A percentile compares a stretch with the other conserved stretches of the same genome.
These are phyloP conservation scores for Alnus rubra DNA, from an alignment of 306 rosid species.

Conservation along the genomic window DNA sequence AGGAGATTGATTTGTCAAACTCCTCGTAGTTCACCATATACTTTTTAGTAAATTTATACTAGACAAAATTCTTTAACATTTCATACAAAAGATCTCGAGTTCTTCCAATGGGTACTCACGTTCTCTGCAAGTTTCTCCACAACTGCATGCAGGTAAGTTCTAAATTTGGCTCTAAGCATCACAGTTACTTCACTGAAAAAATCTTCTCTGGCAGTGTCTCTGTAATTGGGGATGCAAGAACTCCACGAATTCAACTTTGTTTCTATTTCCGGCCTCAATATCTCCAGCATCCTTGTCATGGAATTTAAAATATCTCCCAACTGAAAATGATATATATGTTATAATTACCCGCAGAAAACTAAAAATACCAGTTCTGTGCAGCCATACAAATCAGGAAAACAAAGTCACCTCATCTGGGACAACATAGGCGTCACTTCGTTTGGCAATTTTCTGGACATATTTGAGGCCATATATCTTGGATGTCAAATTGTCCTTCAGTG, in stretches of 20 bases:
- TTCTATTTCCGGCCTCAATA: conserved; percentile 38
- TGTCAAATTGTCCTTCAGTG: conserved; percentile 31
- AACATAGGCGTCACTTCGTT: conserved; percentile 22
- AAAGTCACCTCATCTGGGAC: conserved; percentile 35
- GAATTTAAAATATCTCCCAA: conserved; percentile 36
- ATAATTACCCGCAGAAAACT: neutral
- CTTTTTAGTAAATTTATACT: neutral
- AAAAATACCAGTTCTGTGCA: neutral
- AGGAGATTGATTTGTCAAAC: no score
- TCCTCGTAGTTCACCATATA: neutral
- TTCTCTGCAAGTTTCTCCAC: conserved; percentile 40
- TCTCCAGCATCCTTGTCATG: conserved; percentile 36
- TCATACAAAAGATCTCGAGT: neutral
- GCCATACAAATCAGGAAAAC: neutral
- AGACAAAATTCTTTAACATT: neutral
- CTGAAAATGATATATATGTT: neutral
- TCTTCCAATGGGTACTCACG: conserved; percentile 20
- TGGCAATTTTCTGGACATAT: conserved; percentile 36
- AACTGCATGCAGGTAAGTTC: conserved; percentile 34
- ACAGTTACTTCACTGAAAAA: conserved; percentile 28
- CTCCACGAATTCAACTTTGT: conserved; percentile 27
- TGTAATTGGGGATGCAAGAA: conserved; percentile 27
- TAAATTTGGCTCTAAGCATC: conserved; percentile 31
- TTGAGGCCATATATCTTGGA: conserved; percentile 40
- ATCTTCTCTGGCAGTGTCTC: conserved; percentile 20